Conservation (phyloP, 352 stramenopile species). For the Blastocystis sp. region DNA sequence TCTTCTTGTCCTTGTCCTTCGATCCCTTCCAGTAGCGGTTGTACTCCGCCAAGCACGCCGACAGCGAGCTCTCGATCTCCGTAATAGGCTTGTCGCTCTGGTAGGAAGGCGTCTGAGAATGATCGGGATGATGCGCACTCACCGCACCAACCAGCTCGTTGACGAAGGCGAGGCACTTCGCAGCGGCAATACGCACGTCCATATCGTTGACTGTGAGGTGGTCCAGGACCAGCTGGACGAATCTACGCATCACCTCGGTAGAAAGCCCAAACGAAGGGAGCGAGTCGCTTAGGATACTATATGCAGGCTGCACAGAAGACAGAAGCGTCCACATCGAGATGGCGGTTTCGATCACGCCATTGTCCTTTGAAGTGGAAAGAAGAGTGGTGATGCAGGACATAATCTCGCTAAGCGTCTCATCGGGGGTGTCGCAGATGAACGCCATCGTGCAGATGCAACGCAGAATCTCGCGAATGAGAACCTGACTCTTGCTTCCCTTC, state of each 20-base stretch:
- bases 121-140: not conserved
- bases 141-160: constrained; percentile 15
- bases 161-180: constrained; percentile 56
- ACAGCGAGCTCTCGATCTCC: not conserved
- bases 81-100: not conserved
- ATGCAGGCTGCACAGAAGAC: constrained; percentile 43
- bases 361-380: not conserved
- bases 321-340: constrained; percentile 65
- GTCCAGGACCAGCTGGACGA: not conserved
- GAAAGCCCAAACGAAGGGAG: not conserved
- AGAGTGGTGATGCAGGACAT: not conserved
- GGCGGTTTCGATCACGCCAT: constrained; percentile 58
- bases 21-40: constrained; percentile 63
- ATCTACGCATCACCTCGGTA: not conserved
- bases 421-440: constrained; percentile 69
- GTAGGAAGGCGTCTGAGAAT: constrained; percentile 1
- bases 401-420: constrained; percentile 68
- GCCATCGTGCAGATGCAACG: constrained; percentile 32
- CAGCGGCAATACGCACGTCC: constrained; percentile 12
- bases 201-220: not conserved
- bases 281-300: constrained; percentile 60
- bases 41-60: constrained; percentile 8
- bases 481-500: constrained; percentile 8
- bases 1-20: constrained; percentile 62
- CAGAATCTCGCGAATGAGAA: constrained; percentile 17